These are phyloP conservation scores for Urtica urens DNA, from an alignment of 306 rosid genomes.

Conservation along the genomic window DNA sequence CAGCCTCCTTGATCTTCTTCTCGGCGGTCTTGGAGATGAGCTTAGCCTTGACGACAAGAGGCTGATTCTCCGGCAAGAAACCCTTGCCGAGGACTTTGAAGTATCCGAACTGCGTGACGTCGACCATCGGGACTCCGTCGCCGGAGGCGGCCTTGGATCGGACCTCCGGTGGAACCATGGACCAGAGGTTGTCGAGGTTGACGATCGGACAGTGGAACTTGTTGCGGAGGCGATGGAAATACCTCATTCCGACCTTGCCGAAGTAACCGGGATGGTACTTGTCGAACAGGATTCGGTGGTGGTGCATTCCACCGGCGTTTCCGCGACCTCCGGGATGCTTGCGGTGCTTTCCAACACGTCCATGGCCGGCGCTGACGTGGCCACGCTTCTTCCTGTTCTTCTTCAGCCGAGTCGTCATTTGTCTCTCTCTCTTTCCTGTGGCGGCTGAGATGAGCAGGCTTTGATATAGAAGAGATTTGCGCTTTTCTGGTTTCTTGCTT, in stretches of 20 bases:
- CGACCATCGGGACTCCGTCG: constrained; percentile 47
- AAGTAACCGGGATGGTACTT: constrained; percentile 83
- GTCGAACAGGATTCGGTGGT: constrained; percentile 85
- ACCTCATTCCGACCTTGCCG: constrained; percentile 84
- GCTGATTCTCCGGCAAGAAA: constrained; percentile 40
- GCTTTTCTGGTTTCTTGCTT: constrained; percentile 1
- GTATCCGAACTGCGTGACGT: constrained; percentile 54
- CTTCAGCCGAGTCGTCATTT: constrained; percentile 76
- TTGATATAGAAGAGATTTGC: constrained; percentile 13
- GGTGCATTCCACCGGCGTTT: constrained; percentile 95
- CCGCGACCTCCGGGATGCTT: constrained; percentile 91
- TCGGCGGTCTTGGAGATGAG: constrained; percentile 63
- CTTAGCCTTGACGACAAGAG: constrained; percentile 74
- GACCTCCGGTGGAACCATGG: constrained; percentile 51
- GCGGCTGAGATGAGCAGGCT: constrained; percentile 19
- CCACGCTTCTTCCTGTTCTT: constrained; percentile 95
- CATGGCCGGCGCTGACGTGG: constrained; percentile 84
- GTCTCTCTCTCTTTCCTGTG: constrained; percentile 9
- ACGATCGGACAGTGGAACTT: constrained; percentile 64
- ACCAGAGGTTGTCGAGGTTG: constrained; percentile 73
- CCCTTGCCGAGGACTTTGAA: constrained; percentile 81
- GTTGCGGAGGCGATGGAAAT: constrained; percentile 79
- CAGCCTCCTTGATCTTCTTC: constrained; percentile 89
- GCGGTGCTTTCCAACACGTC: constrained; percentile 73
- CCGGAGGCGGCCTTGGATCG: constrained; percentile 66